Evolutionary conservation across 345 rosid species (phyloP).

Genomic region (Brassica napus): DNA sequence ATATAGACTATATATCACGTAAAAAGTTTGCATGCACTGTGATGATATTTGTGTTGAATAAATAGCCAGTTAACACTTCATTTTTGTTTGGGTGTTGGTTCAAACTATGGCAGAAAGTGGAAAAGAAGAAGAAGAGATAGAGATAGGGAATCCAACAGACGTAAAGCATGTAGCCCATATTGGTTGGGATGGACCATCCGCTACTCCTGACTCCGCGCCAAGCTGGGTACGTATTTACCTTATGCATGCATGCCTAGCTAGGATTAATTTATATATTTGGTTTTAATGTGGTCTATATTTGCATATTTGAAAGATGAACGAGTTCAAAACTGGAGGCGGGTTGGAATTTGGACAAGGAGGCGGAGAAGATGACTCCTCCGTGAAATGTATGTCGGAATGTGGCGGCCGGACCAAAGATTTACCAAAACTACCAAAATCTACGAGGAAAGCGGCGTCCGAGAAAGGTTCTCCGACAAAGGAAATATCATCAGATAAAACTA

Average conservation of each 20-base stretch:
- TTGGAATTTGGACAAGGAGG: conserved; percentile 39
- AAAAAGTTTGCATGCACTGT: not conserved
- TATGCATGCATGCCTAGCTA: not conserved
- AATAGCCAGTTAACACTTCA: not conserved
- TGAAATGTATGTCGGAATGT: conserved; percentile 59
- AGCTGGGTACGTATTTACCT: conserved; percentile 48
- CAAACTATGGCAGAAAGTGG: conserved; percentile 50
- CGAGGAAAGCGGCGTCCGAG: conserved; percentile 33
- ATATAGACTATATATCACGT: not conserved
- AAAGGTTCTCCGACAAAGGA: conserved; percentile 47
- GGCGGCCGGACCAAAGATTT: conserved; percentile 40
- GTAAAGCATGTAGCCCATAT: conserved; percentile 96
- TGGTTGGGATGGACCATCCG: conserved; percentile 78
- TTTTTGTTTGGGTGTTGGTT: conserved; percentile 3
- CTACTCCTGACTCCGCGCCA: conserved; percentile 43
- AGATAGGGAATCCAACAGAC: conserved; percentile 84
- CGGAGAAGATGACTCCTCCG: conserved; percentile 42
- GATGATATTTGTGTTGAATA: not conserved
- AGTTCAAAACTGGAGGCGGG: conserved; percentile 46
- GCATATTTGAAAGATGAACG: conserved; percentile 56
- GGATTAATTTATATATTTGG: not conserved
- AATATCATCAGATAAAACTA: conserved; percentile 48
- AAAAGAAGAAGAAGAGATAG: conserved; percentile 73
- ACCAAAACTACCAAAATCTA: conserved; percentile 36
- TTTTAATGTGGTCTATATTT: not conserved